Evolutionary conservation across 257 asterid species (phyloP).

Genomic region (Nicotiana paniculata): DNA sequence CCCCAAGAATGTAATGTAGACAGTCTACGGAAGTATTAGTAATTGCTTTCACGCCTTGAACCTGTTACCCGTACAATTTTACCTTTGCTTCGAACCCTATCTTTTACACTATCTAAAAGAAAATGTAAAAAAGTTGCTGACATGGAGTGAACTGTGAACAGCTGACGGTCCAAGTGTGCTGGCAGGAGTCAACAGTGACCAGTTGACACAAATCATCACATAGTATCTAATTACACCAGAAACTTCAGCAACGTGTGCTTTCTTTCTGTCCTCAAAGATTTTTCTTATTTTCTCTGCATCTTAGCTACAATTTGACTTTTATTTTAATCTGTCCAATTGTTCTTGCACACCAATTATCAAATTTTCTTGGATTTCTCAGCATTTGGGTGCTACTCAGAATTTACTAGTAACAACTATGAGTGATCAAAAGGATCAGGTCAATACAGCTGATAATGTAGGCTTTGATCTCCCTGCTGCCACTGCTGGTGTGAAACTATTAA

Average conservation of each 20-base stretch:
- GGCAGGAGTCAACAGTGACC: not conserved
- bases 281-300: not conserved
- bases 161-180: not conserved
- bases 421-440: constrained; percentile 9
- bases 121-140: not conserved
- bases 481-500: not conserved
- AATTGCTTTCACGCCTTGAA: no score
- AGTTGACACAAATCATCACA: not conserved
- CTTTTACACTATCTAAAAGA: no score
- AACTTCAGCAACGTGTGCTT: not conserved
- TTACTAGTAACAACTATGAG: not conserved
- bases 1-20: no score
- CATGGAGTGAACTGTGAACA: not conserved
- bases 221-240: not conserved
- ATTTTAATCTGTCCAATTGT: not conserved
- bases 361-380: not conserved
- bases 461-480: constrained; percentile 11
- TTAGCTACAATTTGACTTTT: not conserved
- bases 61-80: no score
- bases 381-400: not conserved
- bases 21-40: no score
- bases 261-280: not conserved
- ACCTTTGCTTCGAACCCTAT: no score
- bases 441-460: not conserved
- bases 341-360: not conserved